Evolutionary conservation across 192 early-diverging fungal species (phyloP), one percentile per base, ranked within the genome.

Genomic region (Entomortierella parvispora): DNA sequence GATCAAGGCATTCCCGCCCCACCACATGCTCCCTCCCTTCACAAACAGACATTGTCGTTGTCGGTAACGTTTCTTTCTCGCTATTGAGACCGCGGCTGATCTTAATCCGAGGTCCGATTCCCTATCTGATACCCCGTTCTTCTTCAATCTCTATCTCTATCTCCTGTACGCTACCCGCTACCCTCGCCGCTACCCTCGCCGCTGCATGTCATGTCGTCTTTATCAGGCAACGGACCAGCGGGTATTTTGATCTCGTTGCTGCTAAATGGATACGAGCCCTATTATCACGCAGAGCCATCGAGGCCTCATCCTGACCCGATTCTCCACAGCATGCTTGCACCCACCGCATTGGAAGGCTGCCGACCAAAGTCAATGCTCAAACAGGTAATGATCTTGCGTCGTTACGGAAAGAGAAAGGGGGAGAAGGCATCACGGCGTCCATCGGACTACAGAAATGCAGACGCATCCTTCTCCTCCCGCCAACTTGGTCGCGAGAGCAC

Each of bases 301-400:
- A 43, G 31, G 25, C 66, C 74, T 0, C 74, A 77, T 28, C 74
- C 74, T 37, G 74, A 77, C 43, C 74, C 74, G 29, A 77, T 77
- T 46, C 44, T 77, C 7, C 74, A 77, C 34, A 37, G 74, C 32
- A 77, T 77, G 74, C 49, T 77, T 0, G 45, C 74, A 2, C 65
- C 65, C 2, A 58, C 74, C 0, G 40, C 74, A 6, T 26, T 68
- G 28, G 29, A 67, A 18, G 74, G 66, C 17, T 45, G 57, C 31
- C 53, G 54, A 32, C 74, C 74, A 23, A 43, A 60, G 53, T 77
- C 74, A 12, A 25, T 77, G 25, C 43, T 68, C 26, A 55, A 62
- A 6, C 74, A 77, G 74, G 74, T 77, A 77, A 57, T 23, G 17
- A 17, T 5, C 17, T 29, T 54, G 12, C 25, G 8, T 46, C 32